These are phyloP conservation scores for Fusarium luffae DNA, from an alignment of 2,329 filamentous ascomycete species.

Conservation along the genomic window DNA sequence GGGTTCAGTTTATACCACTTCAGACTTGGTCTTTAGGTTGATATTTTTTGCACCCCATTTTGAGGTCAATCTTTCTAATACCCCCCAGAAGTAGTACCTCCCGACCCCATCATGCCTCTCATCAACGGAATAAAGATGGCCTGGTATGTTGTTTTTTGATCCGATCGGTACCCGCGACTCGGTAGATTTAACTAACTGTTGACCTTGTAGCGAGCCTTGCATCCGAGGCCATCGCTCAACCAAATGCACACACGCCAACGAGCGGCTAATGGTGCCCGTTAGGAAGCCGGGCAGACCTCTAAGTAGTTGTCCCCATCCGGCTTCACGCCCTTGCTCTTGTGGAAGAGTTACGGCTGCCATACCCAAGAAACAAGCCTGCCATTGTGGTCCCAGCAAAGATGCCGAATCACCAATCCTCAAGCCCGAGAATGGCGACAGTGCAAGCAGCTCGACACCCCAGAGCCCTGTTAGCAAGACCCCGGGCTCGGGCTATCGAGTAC, in stretches of 20 bases:
- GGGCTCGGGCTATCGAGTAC: slow-evolving; percentile 56
- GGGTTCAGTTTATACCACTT: not conserved
- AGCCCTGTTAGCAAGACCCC: slow-evolving; percentile 48
- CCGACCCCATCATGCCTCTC: slow-evolving; percentile 66
- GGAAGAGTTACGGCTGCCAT: slow-evolving; percentile 73
- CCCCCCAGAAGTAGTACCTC: not conserved
- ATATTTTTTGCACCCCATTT: not conserved
- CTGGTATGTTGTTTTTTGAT: slow-evolving; percentile 65
- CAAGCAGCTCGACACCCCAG: slow-evolving; percentile 43
- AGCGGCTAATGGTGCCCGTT: slow-evolving; percentile 76
- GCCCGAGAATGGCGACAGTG: slow-evolving; percentile 43
- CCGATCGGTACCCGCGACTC: not conserved
- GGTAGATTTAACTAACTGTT: slow-evolving; percentile 24
- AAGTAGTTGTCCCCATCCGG: slow-evolving; percentile 75
- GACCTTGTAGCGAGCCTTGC: slow-evolving; percentile 71
- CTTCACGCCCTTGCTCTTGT: slow-evolving; percentile 70
- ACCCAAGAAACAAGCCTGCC: slow-evolving; percentile 67
- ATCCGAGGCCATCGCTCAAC: slow-evolving; percentile 81
- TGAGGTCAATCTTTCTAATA: not conserved
- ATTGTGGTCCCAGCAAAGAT: slow-evolving; percentile 57
- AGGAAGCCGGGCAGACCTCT: slow-evolving; percentile 77
- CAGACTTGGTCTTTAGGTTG: not conserved
- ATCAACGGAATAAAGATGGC: slow-evolving; percentile 79
- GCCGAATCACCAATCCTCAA: slow-evolving; percentile 38
- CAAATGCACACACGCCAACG: slow-evolving; percentile 75